Base-by-base conservation (phyloP, 1,284 basidiomycete genomes). In the Irpex lacteus region DNA sequence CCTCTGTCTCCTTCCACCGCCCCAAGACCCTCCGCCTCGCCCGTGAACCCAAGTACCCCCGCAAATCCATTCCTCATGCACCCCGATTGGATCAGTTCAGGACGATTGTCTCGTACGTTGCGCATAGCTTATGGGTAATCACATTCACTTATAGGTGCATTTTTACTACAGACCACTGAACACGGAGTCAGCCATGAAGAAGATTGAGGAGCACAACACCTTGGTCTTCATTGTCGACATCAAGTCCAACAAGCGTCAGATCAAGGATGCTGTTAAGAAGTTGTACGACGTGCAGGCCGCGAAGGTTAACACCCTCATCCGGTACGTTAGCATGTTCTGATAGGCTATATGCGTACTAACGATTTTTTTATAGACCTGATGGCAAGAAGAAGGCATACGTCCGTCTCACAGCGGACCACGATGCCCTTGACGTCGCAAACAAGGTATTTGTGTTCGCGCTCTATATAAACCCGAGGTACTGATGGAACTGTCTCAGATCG, bases 311-410 rank as follows among this genome's bases (percentile, higher is more conserved):
- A 99, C 98, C 60, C 88, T 99, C 74, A 98, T 98, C 80, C 92
- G 96, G 92, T 95, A 65, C 69, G 88, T 80, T 38, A 44, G 38
- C 60, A n/a, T 52, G 15, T 52, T 19, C 1, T n/a, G 5, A 8
- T 11, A 5, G n/a, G 11, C 8, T 4, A 52, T 52, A 21, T 52
- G 8, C 2, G 54, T 63, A 55, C n/a, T 61, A 57, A 58, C 44
- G 6, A 8, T n/a, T n/a, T 11, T 7, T 50, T 55, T 32, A 36
- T 68, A 95, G 95, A 78, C 98, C 97, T 65, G 98, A 99, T 75
- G 97, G 98, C 66, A 95, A 92, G 88, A 99, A 99, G 88, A 99
- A 99, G 92, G 97, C 97, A 59, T 99, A 98, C 78, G 95, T 98
- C 65, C 90, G 96, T 61, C 83, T 99, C 74, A 94, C 95, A 47